These are phyloP conservation scores for Orobanche coerulescens DNA, from an alignment of 257 asterid species.

Conservation along the genomic window DNA sequence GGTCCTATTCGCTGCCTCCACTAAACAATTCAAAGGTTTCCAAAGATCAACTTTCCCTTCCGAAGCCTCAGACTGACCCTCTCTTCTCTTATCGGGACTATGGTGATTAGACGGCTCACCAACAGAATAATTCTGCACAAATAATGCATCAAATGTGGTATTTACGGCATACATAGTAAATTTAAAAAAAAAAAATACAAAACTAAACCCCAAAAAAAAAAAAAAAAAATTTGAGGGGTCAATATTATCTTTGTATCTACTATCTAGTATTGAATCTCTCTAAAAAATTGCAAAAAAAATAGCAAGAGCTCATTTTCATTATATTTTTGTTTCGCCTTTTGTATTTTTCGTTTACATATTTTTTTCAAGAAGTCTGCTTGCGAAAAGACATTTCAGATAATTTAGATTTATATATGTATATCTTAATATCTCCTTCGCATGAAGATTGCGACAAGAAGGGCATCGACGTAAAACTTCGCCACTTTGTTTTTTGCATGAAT, in stretches of 20 bases:
- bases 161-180: constrained; percentile 12
- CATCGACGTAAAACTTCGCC: too few species aligned
- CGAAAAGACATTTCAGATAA: too few species aligned
- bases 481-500: too few species aligned
- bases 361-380: too few species aligned
- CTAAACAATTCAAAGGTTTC: constrained; percentile 92
- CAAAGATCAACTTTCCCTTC: constrained; percentile 80
- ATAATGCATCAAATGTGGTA: constrained; percentile 14
- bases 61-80: constrained; percentile 49
- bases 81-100: constrained; percentile 42
- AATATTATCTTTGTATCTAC: too few species aligned
- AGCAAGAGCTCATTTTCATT: too few species aligned
- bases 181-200: neutral
- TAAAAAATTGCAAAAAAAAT: neutral
- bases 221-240: neutral
- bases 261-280: too few species aligned
- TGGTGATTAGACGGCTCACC: constrained; percentile 48
- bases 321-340: too few species aligned
- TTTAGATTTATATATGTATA: too few species aligned
- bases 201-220: neutral
- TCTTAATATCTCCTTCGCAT: too few species aligned
- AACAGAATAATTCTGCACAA: constrained; percentile 53
- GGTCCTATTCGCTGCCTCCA: constrained; percentile 93
- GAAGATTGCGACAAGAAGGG: too few species aligned
- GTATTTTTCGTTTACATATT: too few species aligned